Evolutionary conservation across 257 asterid genomes (phyloP).

Genomic region (Henckelia pumila): DNA sequence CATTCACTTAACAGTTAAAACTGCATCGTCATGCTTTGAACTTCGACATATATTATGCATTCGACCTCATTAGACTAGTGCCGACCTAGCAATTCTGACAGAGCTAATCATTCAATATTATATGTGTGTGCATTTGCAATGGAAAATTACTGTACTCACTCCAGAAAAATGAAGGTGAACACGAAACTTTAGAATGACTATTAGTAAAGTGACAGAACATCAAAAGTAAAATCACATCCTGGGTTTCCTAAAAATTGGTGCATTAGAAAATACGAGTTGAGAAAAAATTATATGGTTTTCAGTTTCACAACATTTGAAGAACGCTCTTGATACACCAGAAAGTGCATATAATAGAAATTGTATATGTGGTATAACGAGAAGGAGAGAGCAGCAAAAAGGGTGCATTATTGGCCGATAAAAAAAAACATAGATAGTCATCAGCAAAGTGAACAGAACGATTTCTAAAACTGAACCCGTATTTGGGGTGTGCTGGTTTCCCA

Average conservation of each 20-base stretch:
- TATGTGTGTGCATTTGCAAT: neutral
- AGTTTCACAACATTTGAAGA: too few species aligned
- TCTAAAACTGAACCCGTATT: neutral
- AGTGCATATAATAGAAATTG: neutral
- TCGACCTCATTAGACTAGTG: neutral
- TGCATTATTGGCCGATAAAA: neutral
- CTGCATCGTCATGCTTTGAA: neutral
- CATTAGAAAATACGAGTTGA: too few species aligned
- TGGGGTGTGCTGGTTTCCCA: neutral
- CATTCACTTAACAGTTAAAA: neutral
- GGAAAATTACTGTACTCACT: neutral
- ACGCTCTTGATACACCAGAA: too few species aligned
- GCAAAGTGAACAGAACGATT: neutral
- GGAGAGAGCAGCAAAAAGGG: conserved; percentile 2
- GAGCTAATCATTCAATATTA: too few species aligned
- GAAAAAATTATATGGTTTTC: too few species aligned
- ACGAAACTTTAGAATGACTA: neutral
- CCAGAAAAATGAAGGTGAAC: neutral
- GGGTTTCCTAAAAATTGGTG: neutral
- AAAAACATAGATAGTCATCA: neutral
- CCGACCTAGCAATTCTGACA: neutral
- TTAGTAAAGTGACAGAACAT: neutral
- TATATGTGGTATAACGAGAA: neutral
- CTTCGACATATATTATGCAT: neutral
- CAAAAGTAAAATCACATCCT: neutral